phyloP scores from a whole-genome alignment of 371 early-diverging fungal species.

The Rhizomucor pusillus region DNA sequence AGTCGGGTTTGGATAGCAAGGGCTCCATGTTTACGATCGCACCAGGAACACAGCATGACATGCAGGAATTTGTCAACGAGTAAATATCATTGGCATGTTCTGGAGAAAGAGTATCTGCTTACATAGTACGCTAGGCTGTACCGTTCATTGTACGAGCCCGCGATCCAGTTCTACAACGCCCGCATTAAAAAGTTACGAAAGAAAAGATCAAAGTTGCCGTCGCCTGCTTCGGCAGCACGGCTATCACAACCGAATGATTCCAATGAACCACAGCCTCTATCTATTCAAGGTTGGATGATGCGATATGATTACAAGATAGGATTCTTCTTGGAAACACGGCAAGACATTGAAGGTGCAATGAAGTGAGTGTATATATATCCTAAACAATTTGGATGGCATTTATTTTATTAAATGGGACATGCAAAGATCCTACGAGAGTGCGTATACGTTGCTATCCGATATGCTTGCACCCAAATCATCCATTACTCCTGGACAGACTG shows the following conservation, averaged over 20 bases:
- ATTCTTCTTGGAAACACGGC: conserved; percentile 73
- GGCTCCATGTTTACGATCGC: conserved; percentile 64
- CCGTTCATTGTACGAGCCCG: conserved; percentile 63
- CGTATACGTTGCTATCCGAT: conserved; percentile 64
- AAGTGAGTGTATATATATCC: conserved; percentile 44
- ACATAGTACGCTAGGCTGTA: too few species aligned
- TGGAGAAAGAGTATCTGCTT: background rate
- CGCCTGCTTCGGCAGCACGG: conserved; percentile 37
- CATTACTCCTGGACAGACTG: conserved; percentile 43
- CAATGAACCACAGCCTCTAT: conserved; percentile 42
- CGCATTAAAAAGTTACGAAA: conserved; percentile 69
- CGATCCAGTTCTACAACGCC: conserved; percentile 72
- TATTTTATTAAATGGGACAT: conserved; percentile 1
- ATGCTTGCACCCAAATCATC: conserved; percentile 57
- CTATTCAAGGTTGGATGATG: conserved; percentile 70
- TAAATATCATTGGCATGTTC: conserved; percentile 23
- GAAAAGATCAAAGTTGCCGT: conserved; percentile 64
- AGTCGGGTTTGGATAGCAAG: conserved; percentile 63
- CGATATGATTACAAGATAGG: conserved; percentile 84
- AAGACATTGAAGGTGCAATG: conserved; percentile 74
- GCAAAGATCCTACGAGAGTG: conserved; percentile 69
- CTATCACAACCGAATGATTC: conserved; percentile 24
- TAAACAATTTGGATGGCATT: background rate
- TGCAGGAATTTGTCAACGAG: conserved; percentile 68
- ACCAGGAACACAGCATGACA: conserved; percentile 46